Evolutionary conservation across 345 rosid genomes (phyloP).

Genomic region (Cardamine resedifolia): DNA sequence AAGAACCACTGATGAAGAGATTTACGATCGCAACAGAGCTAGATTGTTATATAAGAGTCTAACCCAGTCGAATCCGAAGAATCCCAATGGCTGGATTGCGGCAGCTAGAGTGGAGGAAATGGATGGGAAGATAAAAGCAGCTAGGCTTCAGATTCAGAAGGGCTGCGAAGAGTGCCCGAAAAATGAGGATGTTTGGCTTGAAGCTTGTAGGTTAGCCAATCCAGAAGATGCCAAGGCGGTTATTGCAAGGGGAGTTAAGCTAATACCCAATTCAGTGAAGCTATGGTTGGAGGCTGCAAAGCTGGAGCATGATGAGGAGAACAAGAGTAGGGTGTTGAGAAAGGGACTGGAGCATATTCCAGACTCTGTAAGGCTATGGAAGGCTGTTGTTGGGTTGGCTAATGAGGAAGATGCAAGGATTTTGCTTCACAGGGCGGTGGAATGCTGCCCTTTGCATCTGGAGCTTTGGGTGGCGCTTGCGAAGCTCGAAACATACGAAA

Average conservation of each 20-base stretch:
- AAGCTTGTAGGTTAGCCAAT: conserved; percentile 83
- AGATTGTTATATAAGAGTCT: conserved; percentile 86
- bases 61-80: conserved; percentile 82
- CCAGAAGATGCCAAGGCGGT: conserved; percentile 92
- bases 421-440: conserved; percentile 89
- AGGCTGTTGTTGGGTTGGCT: conserved; percentile 78
- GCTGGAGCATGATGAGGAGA: conserved; percentile 69
- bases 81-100: conserved; percentile 96
- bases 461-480: conserved; percentile 93
- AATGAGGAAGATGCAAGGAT: conserved; percentile 75
- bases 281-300: conserved; percentile 82
- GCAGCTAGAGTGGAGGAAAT: conserved; percentile 96
- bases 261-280: conserved; percentile 89
- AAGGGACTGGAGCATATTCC: conserved; percentile 84
- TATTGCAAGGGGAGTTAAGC: conserved; percentile 80
- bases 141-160: conserved; percentile 73
- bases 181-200: conserved; percentile 91
- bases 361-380: conserved; percentile 92
- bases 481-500: conserved; percentile 74
- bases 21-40: conserved; percentile 90
- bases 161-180: conserved; percentile 95
- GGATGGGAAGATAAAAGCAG: conserved; percentile 85
- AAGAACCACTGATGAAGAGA: conserved; percentile 93
- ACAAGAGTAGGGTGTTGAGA: conserved; percentile 79
- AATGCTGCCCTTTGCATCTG: conserved; percentile 85